These are phyloP conservation scores for Pochonia chlamydosporia DNA, from an alignment of 2,329 filamentous ascomycete genomes.

Conservation along the genomic window DNA sequence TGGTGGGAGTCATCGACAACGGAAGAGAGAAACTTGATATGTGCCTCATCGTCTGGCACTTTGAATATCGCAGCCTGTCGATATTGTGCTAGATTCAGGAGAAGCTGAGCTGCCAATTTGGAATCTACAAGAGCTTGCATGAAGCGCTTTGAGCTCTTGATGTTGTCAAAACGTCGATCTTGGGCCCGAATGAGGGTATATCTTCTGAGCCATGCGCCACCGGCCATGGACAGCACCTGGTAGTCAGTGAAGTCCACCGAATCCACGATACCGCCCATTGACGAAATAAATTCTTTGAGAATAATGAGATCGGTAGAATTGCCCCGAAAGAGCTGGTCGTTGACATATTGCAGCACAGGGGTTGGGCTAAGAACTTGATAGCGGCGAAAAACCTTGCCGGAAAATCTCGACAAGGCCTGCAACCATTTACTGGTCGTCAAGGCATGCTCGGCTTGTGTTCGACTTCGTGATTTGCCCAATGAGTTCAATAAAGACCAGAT, in stretches of 20 bases:
- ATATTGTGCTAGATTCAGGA: slow-evolving; percentile 89
- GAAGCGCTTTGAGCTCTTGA: slow-evolving; percentile 70
- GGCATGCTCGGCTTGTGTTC: slow-evolving; percentile 56
- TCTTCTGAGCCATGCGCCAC: slow-evolving; percentile 71
- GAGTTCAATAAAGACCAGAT: slow-evolving; percentile 86
- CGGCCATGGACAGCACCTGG: slow-evolving; percentile 83
- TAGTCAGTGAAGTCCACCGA: slow-evolving; percentile 83
- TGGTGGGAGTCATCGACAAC: slow-evolving; percentile 87
- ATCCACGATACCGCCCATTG: slow-evolving; percentile 90
- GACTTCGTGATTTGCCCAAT: slow-evolving; percentile 55
- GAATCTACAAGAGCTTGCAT: slow-evolving; percentile 74
- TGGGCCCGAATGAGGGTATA: slow-evolving; percentile 75
- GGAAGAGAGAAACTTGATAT: slow-evolving; percentile 83
- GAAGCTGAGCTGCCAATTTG: slow-evolving; percentile 70
- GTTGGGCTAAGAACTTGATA: slow-evolving; percentile 79
- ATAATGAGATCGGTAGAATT: slow-evolving; percentile 90
- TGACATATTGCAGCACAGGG: slow-evolving; percentile 85
- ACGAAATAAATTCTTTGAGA: slow-evolving; percentile 79
- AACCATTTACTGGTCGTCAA: slow-evolving; percentile 86
- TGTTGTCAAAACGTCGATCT: slow-evolving; percentile 74
- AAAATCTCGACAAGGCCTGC: slow-evolving; percentile 82
- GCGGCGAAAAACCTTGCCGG: slow-evolving; percentile 81
- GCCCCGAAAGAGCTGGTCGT: slow-evolving; percentile 71
- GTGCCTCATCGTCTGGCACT: slow-evolving; percentile 63
- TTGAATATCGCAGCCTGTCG: slow-evolving; percentile 80